A percentile compares a stretch with the other conserved stretches of the same genome.
Evolutionary conservation across 176 grass and related monocot species (phyloP).

Genomic region (Avena eriantha): DNA sequence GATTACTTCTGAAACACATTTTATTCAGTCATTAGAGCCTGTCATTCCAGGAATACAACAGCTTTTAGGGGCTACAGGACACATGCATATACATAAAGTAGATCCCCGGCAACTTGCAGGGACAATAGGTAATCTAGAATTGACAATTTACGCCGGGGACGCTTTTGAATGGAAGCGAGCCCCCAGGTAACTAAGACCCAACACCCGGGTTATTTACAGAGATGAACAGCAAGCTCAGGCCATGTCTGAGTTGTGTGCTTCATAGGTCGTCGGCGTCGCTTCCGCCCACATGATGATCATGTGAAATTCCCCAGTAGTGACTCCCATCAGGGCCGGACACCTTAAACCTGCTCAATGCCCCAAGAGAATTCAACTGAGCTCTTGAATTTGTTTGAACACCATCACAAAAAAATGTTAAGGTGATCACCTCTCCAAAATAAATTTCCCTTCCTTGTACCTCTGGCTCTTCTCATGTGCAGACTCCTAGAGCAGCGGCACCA

Average conservation of each 20-base stretch:
- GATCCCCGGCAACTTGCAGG: constrained; percentile 14
- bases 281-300: constrained; percentile 59
- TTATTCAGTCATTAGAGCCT: constrained; percentile 41
- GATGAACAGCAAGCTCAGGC: constrained; percentile 4
- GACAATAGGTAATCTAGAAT: constrained; percentile 35
- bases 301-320: constrained; percentile 58
- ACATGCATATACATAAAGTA: constrained; percentile 53
- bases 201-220: constrained; percentile 51
- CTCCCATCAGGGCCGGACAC: constrained; percentile 73
- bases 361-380: background rate
- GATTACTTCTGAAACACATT: background rate
- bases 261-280: constrained; percentile 75
- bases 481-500: constrained; percentile 59
- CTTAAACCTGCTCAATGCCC: constrained; percentile 65
- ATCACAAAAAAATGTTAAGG: constrained; percentile 10
- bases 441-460: constrained; percentile 99
- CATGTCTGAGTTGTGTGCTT: constrained; percentile 14
- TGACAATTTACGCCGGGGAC: constrained; percentile 43
- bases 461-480: constrained; percentile 79
- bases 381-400: background rate
- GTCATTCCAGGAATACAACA: constrained; percentile 33
- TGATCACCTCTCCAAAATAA: constrained; percentile 88
- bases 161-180: constrained; percentile 50
- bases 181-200: constrained; percentile 32
- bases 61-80: constrained; percentile 13